These are phyloP conservation scores for Solanum etuberosum DNA, from an alignment of 257 asterid genomes.

Conservation along the genomic window DNA sequence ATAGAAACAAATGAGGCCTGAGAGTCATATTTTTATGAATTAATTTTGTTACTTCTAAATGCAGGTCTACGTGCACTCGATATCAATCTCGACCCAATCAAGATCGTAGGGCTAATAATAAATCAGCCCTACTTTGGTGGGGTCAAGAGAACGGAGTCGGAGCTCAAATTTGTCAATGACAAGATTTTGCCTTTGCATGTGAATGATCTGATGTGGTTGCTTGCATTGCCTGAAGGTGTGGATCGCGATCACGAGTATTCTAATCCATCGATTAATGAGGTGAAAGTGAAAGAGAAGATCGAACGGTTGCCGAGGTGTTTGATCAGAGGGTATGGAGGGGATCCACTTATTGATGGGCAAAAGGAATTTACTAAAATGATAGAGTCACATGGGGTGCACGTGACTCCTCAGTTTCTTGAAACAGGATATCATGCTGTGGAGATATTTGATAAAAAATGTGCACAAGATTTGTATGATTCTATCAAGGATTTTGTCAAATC, in stretches of 20 bases:
- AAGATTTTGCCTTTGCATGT: constrained; percentile 29
- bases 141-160: constrained; percentile 34
- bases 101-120: constrained; percentile 47
- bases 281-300: constrained; percentile 22
- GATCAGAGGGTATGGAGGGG: constrained; percentile 49
- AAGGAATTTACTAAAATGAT: constrained; percentile 40
- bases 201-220: constrained; percentile 47
- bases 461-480: constrained; percentile 27
- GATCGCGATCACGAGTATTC: constrained; percentile 50
- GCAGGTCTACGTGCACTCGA: constrained; percentile 24
- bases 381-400: constrained; percentile 48
- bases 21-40: neutral
- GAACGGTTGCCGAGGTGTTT: constrained; percentile 35
- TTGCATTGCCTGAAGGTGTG: constrained; percentile 49
- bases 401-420: constrained; percentile 29
- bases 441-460: constrained; percentile 31
- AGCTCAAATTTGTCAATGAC: constrained; percentile 21
- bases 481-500: constrained; percentile 22
- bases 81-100: constrained; percentile 26
- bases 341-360: constrained; percentile 59
- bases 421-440: constrained; percentile 62
- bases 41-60: neutral
- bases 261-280: constrained; percentile 6
- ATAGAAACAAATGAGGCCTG: neutral
- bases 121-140: constrained; percentile 61